Evolutionary conservation across 768 basidiomycete species (phyloP).

Genomic region (Boletus subcaerulescens): DNA sequence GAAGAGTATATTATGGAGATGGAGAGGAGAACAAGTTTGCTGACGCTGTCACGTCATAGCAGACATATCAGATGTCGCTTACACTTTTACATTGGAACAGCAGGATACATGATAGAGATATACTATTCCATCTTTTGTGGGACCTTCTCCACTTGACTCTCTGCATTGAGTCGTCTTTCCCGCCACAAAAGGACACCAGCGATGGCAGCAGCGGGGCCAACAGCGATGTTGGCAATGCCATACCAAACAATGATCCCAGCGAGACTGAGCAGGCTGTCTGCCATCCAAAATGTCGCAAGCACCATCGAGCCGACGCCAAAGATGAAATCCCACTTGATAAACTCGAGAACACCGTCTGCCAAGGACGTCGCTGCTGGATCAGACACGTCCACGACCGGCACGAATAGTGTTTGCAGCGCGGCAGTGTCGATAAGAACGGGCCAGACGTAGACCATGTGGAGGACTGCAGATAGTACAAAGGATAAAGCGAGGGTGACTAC

Average conservation of each 20-base stretch:
- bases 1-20: too few relatives aligned
- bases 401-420: conserved; percentile 9
- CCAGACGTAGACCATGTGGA: conserved; percentile 26
- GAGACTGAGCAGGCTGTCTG: conserved; percentile 30
- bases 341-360: conserved; percentile 27
- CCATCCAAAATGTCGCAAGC: conserved; percentile 51
- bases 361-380: neutral
- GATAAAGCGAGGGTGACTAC: conserved; percentile 12
- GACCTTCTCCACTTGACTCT: neutral
- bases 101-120: neutral
- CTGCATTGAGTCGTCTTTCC: conserved; percentile 35
- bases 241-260: conserved; percentile 42
- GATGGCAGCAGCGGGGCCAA: conserved; percentile 54
- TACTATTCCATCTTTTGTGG: neutral
- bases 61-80: too few relatives aligned
- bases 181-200: conserved; percentile 48
- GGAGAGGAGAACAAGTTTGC: too few relatives aligned
- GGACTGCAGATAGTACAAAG: conserved; percentile 22
- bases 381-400: conserved; percentile 6
- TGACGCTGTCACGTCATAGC: too few relatives aligned
- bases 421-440: conserved; percentile 6
- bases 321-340: conserved; percentile 52
- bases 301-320: conserved; percentile 40
- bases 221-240: conserved; percentile 35
- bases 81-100: too few relatives aligned